Evolutionary conservation across 768 basidiomycete genomes (phyloP).

Genomic region (Phlebiopsis flavidoalba): DNA sequence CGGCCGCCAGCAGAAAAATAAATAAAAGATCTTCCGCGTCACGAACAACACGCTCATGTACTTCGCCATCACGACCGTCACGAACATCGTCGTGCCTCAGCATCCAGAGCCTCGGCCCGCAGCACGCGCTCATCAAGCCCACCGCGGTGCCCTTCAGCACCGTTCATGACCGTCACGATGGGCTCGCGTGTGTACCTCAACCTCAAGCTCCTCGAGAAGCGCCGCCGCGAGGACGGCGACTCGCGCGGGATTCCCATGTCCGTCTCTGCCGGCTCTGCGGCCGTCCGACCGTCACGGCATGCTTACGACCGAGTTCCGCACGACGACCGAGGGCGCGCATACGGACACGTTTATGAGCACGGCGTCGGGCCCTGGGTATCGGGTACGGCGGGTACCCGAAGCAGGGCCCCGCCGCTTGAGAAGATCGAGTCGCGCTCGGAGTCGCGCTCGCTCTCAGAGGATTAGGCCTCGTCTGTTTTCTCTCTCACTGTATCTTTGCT

Average conservation of each 20-base stretch:
- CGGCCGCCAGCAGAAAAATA: too few relatives aligned
- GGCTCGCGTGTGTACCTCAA: conserved; percentile 16
- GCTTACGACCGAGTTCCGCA: neutral
- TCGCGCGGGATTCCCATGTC: neutral
- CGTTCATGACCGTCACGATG: conserved; percentile 28
- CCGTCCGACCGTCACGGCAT: neutral
- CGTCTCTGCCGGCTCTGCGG: neutral
- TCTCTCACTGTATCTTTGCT: too few relatives aligned
- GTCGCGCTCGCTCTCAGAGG: neutral
- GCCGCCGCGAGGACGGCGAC: neutral
- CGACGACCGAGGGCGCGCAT: neutral
- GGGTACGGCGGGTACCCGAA: neutral
- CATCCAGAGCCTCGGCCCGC: too few relatives aligned
- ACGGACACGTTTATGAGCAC: neutral
- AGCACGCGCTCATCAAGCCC: conserved; percentile 12
- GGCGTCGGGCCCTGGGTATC: neutral
- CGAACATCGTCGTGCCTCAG: conserved; percentile 12
- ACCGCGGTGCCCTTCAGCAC: conserved; percentile 10
- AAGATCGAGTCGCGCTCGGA: neutral
- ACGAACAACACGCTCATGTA: conserved; percentile 12
- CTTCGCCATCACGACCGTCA: conserved; percentile 10
- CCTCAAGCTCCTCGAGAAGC: conserved; percentile 6
- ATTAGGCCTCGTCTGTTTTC: neutral
- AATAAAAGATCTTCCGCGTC: conserved; percentile 8
- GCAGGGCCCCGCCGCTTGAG: neutral